Conservation (phyloP, 306 rosid genomes). For the Lotus japonicus region DNA sequence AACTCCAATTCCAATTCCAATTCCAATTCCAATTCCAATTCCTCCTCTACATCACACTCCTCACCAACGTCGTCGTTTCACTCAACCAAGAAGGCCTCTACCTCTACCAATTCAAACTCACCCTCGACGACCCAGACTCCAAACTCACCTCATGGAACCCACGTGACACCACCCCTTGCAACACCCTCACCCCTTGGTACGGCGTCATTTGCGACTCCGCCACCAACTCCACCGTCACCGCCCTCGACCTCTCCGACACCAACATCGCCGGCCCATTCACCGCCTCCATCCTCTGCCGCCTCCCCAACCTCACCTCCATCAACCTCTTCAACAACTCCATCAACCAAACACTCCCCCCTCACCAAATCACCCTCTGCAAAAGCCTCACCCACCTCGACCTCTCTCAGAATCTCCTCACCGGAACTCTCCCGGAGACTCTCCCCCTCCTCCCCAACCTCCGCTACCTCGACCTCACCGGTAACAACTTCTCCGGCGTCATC, state of each 20-base stretch:
- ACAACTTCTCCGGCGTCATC: slow-evolving; percentile 72
- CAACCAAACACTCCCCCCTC: slow-evolving; percentile 47
- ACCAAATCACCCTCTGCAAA: slow-evolving; percentile 37
- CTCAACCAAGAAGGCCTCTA: slow-evolving; percentile 72
- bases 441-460: slow-evolving; percentile 42
- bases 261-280: slow-evolving; percentile 62
- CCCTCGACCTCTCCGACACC: slow-evolving; percentile 53
- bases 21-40: too few relatives aligned
- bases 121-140: slow-evolving; percentile 51
- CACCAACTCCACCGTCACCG: slow-evolving; percentile 27
- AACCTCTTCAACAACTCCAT: slow-evolving; percentile 75
- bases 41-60: background rate
- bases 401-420: slow-evolving; percentile 76
- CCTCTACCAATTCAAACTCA: slow-evolving; percentile 46
- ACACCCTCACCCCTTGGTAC: slow-evolving; percentile 28
- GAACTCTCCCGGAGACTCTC: slow-evolving; percentile 49
- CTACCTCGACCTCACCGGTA: slow-evolving; percentile 69
- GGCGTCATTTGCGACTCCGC: slow-evolving; percentile 45
- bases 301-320: slow-evolving; percentile 44
- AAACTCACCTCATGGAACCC: slow-evolving; percentile 54
- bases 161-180: slow-evolving; percentile 55
- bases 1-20: too few relatives aligned
- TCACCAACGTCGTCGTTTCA: background rate
- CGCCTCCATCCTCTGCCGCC: slow-evolving; percentile 48
- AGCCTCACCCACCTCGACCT: slow-evolving; percentile 61